A percentile compares a stretch with the other conserved stretches of the same genome.
Conservation (phyloP, 2,329 filamentous ascomycete species). For the Colletotrichum shisoi region DNA sequence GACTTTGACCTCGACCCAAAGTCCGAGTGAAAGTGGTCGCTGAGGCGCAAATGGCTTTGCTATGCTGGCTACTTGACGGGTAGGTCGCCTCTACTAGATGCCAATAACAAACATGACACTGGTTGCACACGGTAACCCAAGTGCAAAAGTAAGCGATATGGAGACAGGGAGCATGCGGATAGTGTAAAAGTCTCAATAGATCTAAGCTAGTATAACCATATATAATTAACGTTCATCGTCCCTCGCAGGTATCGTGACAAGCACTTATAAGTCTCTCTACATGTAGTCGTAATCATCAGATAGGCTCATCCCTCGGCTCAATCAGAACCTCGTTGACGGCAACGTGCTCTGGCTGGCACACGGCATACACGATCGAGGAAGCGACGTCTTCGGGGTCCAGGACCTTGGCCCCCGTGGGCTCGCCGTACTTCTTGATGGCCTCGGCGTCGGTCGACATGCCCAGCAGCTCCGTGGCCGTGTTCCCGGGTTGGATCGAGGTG, state of each 20-base stretch:
- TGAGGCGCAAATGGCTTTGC: too few relatives aligned
- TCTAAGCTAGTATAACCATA: neutral
- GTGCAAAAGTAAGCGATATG: neutral
- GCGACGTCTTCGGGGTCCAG: slow-evolving; percentile 78
- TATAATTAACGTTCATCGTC: neutral
- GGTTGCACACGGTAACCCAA: neutral
- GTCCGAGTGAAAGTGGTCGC: too few relatives aligned
- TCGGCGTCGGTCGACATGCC: slow-evolving; percentile 78
- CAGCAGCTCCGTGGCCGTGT: slow-evolving; percentile 76
- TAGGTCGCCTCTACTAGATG: too few relatives aligned
- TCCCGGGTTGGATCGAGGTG: slow-evolving; percentile 79
- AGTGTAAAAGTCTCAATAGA: too few relatives aligned
- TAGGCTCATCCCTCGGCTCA: slow-evolving; percentile 78
- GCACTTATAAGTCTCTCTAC: neutral
- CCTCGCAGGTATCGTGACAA: neutral
- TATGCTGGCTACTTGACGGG: too few relatives aligned
- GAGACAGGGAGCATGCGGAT: too few relatives aligned
- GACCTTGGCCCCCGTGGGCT: slow-evolving; percentile 77
- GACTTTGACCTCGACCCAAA: neutral
- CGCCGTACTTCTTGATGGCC: slow-evolving; percentile 79
- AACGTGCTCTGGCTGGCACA: slow-evolving; percentile 77
- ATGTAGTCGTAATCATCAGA: slow-evolving; percentile 52
- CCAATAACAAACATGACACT: neutral
- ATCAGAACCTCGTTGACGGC: slow-evolving; percentile 83
- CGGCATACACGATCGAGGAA: slow-evolving; percentile 74